Base-by-base conservation (phyloP, 176 grass and related monocot genomes). In the Lolium multiflorum region DNA sequence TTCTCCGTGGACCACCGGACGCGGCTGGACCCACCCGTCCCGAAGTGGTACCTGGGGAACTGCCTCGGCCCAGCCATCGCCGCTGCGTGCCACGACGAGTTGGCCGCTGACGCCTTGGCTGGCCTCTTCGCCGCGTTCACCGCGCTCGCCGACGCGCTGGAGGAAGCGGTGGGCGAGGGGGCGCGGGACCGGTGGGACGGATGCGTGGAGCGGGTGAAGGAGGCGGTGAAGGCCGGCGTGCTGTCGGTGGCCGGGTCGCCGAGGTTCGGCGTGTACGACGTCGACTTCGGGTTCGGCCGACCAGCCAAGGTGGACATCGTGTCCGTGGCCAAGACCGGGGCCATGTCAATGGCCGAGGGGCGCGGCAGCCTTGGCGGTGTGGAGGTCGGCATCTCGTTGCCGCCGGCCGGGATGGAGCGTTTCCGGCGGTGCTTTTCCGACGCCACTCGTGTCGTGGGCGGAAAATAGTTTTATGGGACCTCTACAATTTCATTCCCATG, bases 21-120 rank as follows among this genome's bases (percentile, higher is more conserved):
- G 7, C 35, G 83, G 63, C 25, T 89, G 28, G n/a, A 68, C 14
- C 87, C 87, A 8, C 83, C 86, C 46, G 22, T 92, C 37, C 83
- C 87, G 0, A 21, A n/a, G 25, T 51, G 21, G 31, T 92, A 89
- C 50, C 83, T 89, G 25, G 91, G 91, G 6, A 92, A 89, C 67
- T 92, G 91, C 86, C 15, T 89, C 25, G 66, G 58, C 20, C 15
- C 15, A 3, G 77, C 72, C 57, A 39, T 89, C 10, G 72, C 18
- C 20, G 46, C 12, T 6, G 31, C 21, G 7, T 44, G 62, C 46
- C 64, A 54, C 4, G 16, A 57, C 15, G 79, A 89, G 26, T 35
- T 89, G 9, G n/a, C 60, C 6, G 43, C 54, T 9, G 57, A 55
- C 49, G 17, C 44, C 37, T 28, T 7, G 44, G 63, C 31, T 21